A percentile compares a stretch with the other conserved stretches of the same genome.
These are phyloP conservation scores for Jaenimonas drosophilae DNA, from an alignment of 208 protist species.

Conservation along the genomic window DNA sequence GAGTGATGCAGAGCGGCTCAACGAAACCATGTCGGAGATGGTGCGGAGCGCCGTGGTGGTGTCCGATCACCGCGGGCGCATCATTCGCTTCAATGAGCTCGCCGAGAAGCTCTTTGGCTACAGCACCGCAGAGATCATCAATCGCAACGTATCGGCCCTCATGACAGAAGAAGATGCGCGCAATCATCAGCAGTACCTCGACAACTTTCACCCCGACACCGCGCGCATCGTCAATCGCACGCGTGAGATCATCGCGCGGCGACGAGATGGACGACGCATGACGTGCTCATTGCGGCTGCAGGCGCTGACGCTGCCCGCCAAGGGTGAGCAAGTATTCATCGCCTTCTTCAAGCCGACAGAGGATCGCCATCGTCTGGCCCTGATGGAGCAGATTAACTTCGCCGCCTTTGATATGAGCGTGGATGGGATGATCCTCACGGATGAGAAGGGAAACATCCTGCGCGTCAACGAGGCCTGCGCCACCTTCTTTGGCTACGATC, in stretches of 20 bases:
- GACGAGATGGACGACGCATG: conserved; percentile 12
- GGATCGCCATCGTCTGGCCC: not conserved
- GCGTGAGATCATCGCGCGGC: conserved; percentile 2
- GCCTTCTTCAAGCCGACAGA: conserved; percentile 10
- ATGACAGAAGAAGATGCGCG: conserved; percentile 4
- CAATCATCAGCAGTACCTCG: conserved; percentile 1
- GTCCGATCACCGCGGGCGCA: conserved; percentile 2
- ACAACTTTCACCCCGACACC: not conserved
- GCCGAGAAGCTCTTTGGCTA: conserved; percentile 14
- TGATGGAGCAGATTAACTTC: conserved; percentile 6
- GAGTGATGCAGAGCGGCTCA: conserved; percentile 1
- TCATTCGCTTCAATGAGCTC: conserved; percentile 12
- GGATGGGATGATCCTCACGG: conserved; percentile 9
- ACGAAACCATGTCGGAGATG: conserved; percentile 5
- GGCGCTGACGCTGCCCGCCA: conserved; percentile 3
- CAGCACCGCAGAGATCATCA: conserved; percentile 6
- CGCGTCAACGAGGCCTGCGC: conserved; percentile 1
- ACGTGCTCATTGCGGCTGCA: conserved; percentile 4
- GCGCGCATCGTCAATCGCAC: not conserved
- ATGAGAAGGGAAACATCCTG: conserved; percentile 7
- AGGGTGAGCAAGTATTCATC: conserved; percentile 9
- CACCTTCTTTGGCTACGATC: conserved; percentile 7
- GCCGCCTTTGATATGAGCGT: conserved; percentile 1
- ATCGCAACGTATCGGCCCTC: conserved; percentile 3
- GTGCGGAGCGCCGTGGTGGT: conserved; percentile 6